Conservation (phyloP, 768 basidiomycete genomes). For the Boletus bicolor region DNA sequence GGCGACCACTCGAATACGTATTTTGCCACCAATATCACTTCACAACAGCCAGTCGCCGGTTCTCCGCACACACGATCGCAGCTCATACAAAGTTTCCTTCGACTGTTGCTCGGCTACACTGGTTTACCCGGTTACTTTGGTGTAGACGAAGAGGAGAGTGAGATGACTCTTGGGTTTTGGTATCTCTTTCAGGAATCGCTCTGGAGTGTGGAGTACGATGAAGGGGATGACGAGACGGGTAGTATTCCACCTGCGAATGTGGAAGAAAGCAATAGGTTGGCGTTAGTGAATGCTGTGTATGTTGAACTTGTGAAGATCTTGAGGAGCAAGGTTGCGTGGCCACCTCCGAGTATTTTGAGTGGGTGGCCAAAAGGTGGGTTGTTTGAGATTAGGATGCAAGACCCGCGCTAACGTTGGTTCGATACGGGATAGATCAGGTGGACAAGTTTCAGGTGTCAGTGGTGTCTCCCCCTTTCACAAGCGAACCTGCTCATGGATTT, state of each 20-base stretch:
- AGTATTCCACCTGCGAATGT: constrained; percentile 15
- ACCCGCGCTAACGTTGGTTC: constrained; percentile 6
- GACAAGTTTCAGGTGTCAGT: constrained; percentile 79
- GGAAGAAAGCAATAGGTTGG: constrained; percentile 41
- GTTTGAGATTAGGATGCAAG: neutral
- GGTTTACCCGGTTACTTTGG: constrained; percentile 75
- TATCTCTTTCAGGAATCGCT: constrained; percentile 86
- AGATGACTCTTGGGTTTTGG: constrained; percentile 86
- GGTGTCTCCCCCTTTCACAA: neutral
- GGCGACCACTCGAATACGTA: constrained; percentile 86
- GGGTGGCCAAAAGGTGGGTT: constrained; percentile 69
- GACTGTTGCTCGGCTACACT: constrained; percentile 69
- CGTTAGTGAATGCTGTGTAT: constrained; percentile 72
- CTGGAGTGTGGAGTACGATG: constrained; percentile 63
- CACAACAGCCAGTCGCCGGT: constrained; percentile 36
- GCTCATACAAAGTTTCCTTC: constrained; percentile 68
- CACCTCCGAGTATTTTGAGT: constrained; percentile 39
- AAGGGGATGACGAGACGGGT: constrained; percentile 30
- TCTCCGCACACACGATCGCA: constrained; percentile 41
- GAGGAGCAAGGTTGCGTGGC: constrained; percentile 74
- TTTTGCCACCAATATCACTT: constrained; percentile 66
- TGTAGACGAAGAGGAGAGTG: constrained; percentile 83
- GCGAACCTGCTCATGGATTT: constrained; percentile 3
- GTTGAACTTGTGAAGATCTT: constrained; percentile 70
- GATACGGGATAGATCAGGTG: constrained; percentile 54